A percentile compares a stretch with the other conserved stretches of the same genome.
phyloP scores from a whole-genome alignment of 768 basidiomycete species.

The Boletus subcaerulescens region DNA sequence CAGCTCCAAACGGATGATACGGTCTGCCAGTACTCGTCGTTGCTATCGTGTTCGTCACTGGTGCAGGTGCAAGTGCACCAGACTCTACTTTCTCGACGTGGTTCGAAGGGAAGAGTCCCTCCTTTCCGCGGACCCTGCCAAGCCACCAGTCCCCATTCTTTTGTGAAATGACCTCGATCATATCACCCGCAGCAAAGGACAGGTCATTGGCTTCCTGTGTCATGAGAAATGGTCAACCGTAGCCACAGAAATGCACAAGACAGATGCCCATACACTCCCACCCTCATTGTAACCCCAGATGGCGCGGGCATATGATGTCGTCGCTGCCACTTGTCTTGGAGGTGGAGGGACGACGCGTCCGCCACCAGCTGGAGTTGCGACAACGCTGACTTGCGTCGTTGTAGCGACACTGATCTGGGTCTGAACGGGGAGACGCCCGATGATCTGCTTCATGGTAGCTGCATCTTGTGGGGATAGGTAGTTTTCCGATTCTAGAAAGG shows the following conservation, averaged over 20 bases:
- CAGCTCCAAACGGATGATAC: conserved; percentile 40
- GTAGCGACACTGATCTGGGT: conserved; percentile 17
- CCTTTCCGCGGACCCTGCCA: conserved; percentile 57
- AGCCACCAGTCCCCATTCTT: conserved; percentile 89
- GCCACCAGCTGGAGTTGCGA: background rate
- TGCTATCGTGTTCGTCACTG: background rate
- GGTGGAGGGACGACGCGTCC: conserved; percentile 19
- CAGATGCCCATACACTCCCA: conserved; percentile 39
- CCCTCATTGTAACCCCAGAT: conserved; percentile 68
- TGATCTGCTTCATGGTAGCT: conserved; percentile 37
- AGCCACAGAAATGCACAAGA: background rate
- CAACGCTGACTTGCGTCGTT: conserved; percentile 10
- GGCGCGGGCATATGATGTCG: conserved; percentile 44
- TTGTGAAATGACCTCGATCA: conserved; percentile 75
- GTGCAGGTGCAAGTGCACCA: background rate
- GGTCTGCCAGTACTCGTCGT: conserved; percentile 2
- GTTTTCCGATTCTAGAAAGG: conserved; percentile 55
- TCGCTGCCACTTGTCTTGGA: conserved; percentile 9
- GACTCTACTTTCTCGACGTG: conserved; percentile 59
- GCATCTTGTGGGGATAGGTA: conserved; percentile 52
- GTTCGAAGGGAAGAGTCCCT: conserved; percentile 76
- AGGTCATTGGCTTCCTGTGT: conserved; percentile 78
- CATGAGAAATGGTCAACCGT: conserved; percentile 2
- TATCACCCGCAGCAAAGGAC: conserved; percentile 70
- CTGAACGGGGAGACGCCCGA: conserved; percentile 42